Conservation (phyloP, 2,329 filamentous ascomycete species). For the Trichoderma breve region DNA sequence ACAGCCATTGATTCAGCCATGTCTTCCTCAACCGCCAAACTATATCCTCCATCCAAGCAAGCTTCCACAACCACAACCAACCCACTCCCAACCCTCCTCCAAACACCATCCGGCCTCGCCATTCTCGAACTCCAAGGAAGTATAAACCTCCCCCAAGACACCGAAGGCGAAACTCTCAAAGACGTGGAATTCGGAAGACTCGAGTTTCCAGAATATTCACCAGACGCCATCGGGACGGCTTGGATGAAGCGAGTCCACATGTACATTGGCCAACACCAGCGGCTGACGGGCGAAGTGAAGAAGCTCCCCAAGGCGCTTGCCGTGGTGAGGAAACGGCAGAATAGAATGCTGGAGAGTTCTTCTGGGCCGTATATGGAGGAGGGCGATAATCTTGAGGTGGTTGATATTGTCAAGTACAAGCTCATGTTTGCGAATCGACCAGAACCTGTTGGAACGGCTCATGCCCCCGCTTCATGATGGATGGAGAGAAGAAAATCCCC, state of each 20-base stretch:
- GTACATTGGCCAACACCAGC: constrained; percentile 84
- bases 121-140: constrained; percentile 90
- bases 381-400: constrained; percentile 67
- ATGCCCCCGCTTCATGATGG: constrained; percentile 25
- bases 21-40: constrained; percentile 33
- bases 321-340: constrained; percentile 63
- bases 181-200: constrained; percentile 62
- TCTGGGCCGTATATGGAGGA: constrained; percentile 39
- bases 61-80: constrained; percentile 30
- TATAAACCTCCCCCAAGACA: constrained; percentile 66
- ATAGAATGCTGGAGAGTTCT: constrained; percentile 41
- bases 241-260: constrained; percentile 93
- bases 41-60: constrained; percentile 41
- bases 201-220: constrained; percentile 72
- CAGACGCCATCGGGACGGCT: constrained; percentile 47
- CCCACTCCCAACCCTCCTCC: constrained; percentile 76
- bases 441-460: constrained; percentile 69
- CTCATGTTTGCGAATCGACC: constrained; percentile 80
- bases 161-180: constrained; percentile 31
- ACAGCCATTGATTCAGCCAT: constrained; percentile 24
- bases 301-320: constrained; percentile 77
- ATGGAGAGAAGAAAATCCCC: too few species aligned
- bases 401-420: constrained; percentile 85
- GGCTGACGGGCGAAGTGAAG: constrained; percentile 86
- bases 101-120: constrained; percentile 85